Base-by-base conservation (phyloP, 768 basidiomycete genomes). In the Psilocybe cyanescens region DNA sequence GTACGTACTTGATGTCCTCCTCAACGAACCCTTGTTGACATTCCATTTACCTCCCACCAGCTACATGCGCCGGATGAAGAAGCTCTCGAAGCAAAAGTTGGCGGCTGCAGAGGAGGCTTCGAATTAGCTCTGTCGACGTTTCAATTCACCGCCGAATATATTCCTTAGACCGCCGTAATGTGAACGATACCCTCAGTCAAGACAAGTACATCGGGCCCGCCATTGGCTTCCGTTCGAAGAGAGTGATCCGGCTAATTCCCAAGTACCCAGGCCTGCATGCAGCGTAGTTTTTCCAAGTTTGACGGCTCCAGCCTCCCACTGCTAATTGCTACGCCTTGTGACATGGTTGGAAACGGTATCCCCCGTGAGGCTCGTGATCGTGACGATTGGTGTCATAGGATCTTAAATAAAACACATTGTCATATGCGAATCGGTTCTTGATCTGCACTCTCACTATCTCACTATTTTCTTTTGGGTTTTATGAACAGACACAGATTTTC, bases 41-140 rank as follows among this genome's bases (percentile, higher is more conserved):
- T 54, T 57, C 58, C 11, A 53, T 29, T 58, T 61, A 57, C 59
- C 29, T 24, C 48, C 19, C 24, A 47, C 66, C 57, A 97, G 95
- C 74, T 90, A 94, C 78, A 80, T 95, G 68, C 89, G 91, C 58
- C 86, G 95, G 65, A 95, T 95, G 93, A 94, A 88, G 80, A 82
- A 85, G 67, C 81, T 95, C 64, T 81, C 89, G 48, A 91, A 90
- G 76, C 84, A 85, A 73, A 94, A 91, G 70, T 68, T 62, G 14
- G 78, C 73, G 9, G 77, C 76, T 19, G 73, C 74, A 35, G 79
- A 79, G 59, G 76, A 75, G 57, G 70, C 72, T 56, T 72, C 61
- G 24, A 57, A 61, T 57, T 64, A 68, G 58, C 46, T 62, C 39
- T 63, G 28, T 54, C 47, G 37, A 35, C 56, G 9, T 45, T 31